Evolutionary conservation across 306 rosid genomes (phyloP).

Genomic region (Inga laurina): DNA sequence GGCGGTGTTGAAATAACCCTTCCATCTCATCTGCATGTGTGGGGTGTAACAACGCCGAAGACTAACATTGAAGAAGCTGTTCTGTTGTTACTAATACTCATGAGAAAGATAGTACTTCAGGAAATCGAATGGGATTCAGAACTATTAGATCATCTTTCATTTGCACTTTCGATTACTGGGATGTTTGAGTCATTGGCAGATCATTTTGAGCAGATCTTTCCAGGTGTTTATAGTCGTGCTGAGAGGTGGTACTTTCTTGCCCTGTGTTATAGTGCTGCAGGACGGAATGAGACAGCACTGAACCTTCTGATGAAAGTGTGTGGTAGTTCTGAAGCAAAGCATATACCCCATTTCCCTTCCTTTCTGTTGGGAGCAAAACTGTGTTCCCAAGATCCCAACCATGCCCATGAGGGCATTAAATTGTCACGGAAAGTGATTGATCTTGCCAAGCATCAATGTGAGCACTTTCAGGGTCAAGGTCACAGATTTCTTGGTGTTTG

Average conservation of each 20-base stretch:
- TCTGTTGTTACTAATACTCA: constrained; percentile 66
- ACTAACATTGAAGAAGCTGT: constrained; percentile 78
- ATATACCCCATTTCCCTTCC: constrained; percentile 61
- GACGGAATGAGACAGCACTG: constrained; percentile 64
- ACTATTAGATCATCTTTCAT: constrained; percentile 74
- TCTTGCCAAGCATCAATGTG: constrained; percentile 48
- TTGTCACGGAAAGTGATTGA: constrained; percentile 51
- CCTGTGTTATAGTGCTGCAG: constrained; percentile 84
- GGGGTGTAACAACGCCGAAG: constrained; percentile 56
- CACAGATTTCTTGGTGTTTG: constrained; percentile 75
- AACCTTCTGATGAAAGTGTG: constrained; percentile 76
- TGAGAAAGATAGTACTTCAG: constrained; percentile 52
- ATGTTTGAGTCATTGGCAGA: constrained; percentile 72
- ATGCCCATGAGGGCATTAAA: constrained; percentile 61
- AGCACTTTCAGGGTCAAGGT: constrained; percentile 62
- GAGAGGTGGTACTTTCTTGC: constrained; percentile 92
- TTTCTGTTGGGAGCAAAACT: constrained; percentile 74
- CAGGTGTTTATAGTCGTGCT: constrained; percentile 65
- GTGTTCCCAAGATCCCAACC: constrained; percentile 61
- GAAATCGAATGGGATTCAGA: constrained; percentile 83
- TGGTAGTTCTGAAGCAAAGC: constrained; percentile 71
- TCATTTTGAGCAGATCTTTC: constrained; percentile 75
- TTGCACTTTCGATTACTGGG: constrained; percentile 76
- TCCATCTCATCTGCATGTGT: constrained; percentile 56
- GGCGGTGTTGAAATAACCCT: constrained; percentile 76